phyloP scores from a whole-genome alignment of 2,329 filamentous ascomycete genomes.

The Dactylellina drechsleri region DNA sequence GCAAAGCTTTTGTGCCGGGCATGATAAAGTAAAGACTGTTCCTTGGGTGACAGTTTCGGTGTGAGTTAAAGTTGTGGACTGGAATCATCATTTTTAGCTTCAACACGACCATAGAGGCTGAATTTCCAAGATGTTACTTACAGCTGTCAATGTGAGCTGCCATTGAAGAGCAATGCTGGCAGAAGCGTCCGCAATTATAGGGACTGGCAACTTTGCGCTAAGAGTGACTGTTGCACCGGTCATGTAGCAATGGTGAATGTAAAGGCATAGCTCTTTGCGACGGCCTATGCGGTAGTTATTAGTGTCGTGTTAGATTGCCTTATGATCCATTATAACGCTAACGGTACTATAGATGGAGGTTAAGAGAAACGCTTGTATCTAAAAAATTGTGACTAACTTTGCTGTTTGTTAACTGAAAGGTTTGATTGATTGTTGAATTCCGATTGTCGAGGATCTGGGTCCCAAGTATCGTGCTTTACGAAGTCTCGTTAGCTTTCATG shows the following conservation, averaged over 20 bases:
- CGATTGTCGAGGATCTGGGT: constrained; percentile 46
- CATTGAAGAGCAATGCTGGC: constrained; percentile 24
- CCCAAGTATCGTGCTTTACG: constrained; percentile 40
- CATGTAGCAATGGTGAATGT: constrained; percentile 30
- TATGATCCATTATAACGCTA: too few relatives aligned
- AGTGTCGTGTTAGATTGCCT: too few relatives aligned
- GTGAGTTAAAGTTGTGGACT: constrained; percentile 39
- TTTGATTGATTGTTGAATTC: constrained; percentile 44
- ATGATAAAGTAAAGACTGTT: constrained; percentile 28
- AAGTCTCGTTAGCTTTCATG: neutral
- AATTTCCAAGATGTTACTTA: constrained; percentile 3
- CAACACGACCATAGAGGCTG: neutral
- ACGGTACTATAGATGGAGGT: too few relatives aligned
- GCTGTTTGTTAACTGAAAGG: constrained; percentile 39
- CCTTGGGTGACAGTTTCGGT: constrained; percentile 39
- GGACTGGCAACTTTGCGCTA: constrained; percentile 20
- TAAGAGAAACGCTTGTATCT: neutral
- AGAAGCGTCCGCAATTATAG: constrained; percentile 20
- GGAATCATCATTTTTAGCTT: neutral
- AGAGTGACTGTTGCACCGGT: constrained; percentile 28
- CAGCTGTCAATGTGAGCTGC: constrained; percentile 34
- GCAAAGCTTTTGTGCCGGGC: constrained; percentile 39
- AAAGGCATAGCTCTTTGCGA: constrained; percentile 36
- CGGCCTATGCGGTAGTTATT: constrained; percentile 1
- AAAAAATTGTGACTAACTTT: constrained; percentile 2